Evolutionary conservation across 495 filamentous ascomycete genomes (phyloP), one percentile per base, ranked within the genome.

Genomic region (Penicillium argentinense): DNA sequence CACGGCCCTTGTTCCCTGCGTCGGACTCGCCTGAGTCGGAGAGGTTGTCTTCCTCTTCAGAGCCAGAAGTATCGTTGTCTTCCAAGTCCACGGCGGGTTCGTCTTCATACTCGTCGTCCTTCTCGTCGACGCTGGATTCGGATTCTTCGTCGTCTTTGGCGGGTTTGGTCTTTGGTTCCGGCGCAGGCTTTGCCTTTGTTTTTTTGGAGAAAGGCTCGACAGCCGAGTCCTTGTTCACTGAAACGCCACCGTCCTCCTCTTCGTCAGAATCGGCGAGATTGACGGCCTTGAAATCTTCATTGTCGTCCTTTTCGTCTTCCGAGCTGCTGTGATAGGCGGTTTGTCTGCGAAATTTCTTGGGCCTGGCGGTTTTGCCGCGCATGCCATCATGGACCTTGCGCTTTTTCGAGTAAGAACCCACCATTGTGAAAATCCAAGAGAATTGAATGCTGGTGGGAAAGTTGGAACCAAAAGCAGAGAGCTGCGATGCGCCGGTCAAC

Each of bases 241-340:
- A 18, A n/a, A 61, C 60, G 21, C 57, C 60, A 27, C 53, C 47
- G 47, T 61, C 57, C 1, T 81, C 76, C 29, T 82, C 81, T 21
- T 81, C 75, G 25, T 85, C 85, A 0, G 84, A 87, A 62, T 87
- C 83, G 49, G 81, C 77, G 4, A 89, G 76, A 59, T 83, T 78
- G 40, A 85, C 80, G 16, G 84, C 76, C 30, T 77, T 60, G 62
- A 87, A 83, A 33, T 75, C 74, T 13, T 60, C 55, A 16, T 75
- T 57, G 11, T 75, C 72, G 26, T 76, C 75, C 22, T 49, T 27
- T 37, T 81, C 73, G 8, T 79, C 76, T 39, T 78, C 74, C 45
- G 85, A 88, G 57, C 80, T 81, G 74, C 85, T 88, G 78, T 90
- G 80, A 68, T 93, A 91, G 33, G 78, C 67, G 33, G 60, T 67